These are phyloP conservation scores for Colletotrichum tropicale DNA, from an alignment of 2,329 filamentous ascomycete genomes.

Conservation along the genomic window DNA sequence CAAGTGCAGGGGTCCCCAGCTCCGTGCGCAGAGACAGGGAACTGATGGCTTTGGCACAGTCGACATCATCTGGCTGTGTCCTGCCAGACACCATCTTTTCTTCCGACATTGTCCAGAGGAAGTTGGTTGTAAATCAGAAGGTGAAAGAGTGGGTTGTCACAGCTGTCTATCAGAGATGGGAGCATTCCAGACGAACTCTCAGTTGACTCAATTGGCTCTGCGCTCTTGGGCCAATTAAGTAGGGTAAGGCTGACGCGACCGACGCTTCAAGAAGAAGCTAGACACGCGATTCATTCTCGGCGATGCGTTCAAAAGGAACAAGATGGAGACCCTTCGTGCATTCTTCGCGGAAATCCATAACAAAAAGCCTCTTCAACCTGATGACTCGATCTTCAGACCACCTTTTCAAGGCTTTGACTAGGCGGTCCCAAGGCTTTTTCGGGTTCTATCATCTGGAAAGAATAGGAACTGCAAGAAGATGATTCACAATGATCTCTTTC, in stretches of 20 bases:
- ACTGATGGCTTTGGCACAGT: neutral
- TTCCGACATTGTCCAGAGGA: neutral
- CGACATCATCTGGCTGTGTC: neutral
- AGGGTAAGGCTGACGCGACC: neutral
- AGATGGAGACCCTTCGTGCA: neutral
- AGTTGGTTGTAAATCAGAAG: neutral
- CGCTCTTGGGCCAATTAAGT: neutral
- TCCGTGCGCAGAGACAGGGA: neutral
- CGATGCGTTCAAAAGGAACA: neutral
- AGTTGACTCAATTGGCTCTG: neutral
- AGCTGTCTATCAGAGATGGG: neutral
- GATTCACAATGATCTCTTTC: neutral
- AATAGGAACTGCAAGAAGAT: rapidly evolving
- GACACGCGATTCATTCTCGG: rapidly evolving
- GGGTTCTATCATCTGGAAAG: neutral
- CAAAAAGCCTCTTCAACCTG: neutral
- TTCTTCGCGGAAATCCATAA: neutral
- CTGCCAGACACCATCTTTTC: neutral
- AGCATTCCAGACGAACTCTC: neutral
- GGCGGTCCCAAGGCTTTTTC: neutral
- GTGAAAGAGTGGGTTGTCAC: neutral
- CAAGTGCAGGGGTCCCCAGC: neutral
- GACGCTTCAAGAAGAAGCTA: neutral
- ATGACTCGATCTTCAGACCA: neutral
- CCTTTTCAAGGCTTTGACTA: neutral